phyloP scores from a whole-genome alignment of 2,329 filamentous ascomycete genomes.

The Diplodia scrobiculata region DNA sequence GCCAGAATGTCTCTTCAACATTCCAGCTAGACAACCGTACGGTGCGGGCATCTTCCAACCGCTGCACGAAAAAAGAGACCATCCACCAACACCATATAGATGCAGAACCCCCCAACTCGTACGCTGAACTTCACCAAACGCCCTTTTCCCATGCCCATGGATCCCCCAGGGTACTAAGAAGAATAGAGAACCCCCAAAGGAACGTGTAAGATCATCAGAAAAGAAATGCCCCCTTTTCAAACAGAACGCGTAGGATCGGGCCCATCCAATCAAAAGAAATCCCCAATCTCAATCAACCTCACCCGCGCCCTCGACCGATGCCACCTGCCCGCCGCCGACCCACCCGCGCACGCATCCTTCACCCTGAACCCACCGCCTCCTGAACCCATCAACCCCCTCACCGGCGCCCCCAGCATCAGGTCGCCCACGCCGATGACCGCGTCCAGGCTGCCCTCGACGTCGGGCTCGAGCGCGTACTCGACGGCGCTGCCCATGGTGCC shows the following conservation, averaged over 20 bases:
- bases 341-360: background rate
- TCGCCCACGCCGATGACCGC: constrained; percentile 58
- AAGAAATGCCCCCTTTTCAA: background rate
- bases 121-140: background rate
- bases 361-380: constrained; percentile 9
- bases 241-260: no score
- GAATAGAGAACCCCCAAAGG: background rate
- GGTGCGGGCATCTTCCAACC: background rate
- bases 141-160: background rate
- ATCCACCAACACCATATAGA: no score
- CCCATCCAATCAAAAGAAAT: constrained; percentile 28
- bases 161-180: background rate
- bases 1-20: no score
- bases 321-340: constrained; percentile 32
- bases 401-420: constrained; percentile 47
- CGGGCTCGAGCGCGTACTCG: constrained; percentile 62
- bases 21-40: background rate
- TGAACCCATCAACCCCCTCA: constrained; percentile 11
- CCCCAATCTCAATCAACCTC: constrained; percentile 27
- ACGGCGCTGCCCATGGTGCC: constrained; percentile 63
- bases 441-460: constrained; percentile 53
- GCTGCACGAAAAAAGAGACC: no score
- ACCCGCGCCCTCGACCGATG: constrained; percentile 35
- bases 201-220: background rate
- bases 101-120: background rate